Percentiles rank a stretch among this genome's conserved stretches.
Evolutionary conservation across 805 yeast species (phyloP).

Genomic region (Candida tallmaniae): DNA sequence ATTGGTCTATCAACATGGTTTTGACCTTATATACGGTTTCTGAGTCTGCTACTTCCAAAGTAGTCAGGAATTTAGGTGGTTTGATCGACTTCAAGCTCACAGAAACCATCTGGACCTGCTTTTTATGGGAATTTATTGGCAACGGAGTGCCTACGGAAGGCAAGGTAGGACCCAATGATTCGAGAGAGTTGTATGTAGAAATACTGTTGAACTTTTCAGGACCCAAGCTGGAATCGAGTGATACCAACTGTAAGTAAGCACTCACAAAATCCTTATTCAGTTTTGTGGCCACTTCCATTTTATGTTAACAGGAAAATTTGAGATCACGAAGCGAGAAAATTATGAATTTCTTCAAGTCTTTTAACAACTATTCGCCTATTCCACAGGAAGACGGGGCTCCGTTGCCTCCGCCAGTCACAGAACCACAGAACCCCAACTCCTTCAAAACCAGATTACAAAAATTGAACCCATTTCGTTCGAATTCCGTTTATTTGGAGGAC

Average conservation of each 20-base stretch:
- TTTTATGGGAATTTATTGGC: constrained; percentile 2
- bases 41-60: constrained; percentile 19
- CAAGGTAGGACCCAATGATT: constrained; percentile 43
- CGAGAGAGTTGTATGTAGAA: constrained; percentile 23
- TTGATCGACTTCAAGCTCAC: constrained; percentile 59
- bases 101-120: constrained; percentile 10
- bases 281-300: too few species aligned
- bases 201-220: constrained; percentile 29
- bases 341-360: constrained; percentile 39
- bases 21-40: constrained; percentile 38
- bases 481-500: constrained; percentile 37
- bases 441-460: constrained; percentile 28
- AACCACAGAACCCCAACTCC: constrained; percentile 10
- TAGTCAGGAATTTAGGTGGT: constrained; percentile 59
- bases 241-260: constrained; percentile 46
- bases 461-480: constrained; percentile 36
- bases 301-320: not conserved
- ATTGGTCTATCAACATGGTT: constrained; percentile 25
- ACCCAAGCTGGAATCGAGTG: constrained; percentile 37
- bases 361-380: constrained; percentile 26
- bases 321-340: not conserved
- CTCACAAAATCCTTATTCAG: constrained; percentile 47
- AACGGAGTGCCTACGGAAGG: constrained; percentile 40
- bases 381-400: constrained; percentile 31
- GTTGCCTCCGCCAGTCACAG: constrained; percentile 37